Base-by-base conservation (phyloP, 106 monocot species). In the Dendrobium huoshanense region DNA sequence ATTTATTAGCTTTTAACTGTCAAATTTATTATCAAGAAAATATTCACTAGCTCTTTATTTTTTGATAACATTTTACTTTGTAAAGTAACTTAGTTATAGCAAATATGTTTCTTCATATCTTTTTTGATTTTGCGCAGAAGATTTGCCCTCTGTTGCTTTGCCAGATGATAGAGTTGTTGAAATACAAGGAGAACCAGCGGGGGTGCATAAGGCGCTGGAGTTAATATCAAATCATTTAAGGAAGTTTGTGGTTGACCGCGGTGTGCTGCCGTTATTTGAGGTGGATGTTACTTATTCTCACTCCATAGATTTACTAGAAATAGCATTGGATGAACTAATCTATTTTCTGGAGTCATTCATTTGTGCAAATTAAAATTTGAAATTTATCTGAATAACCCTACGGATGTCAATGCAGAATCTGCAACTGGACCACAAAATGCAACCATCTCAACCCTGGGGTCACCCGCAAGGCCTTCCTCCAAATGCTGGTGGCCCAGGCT, bases 101-200 rank as follows among this genome's bases (percentile, higher is more conserved):
- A 25, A 67, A 2, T 56, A 17, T 73, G 33, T 41, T 73, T 40
- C 73, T 5, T 73, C 40, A 73, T 41, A 18, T 5, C 89, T 87
- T 84, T 89, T 89, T 59, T 78, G 19, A 73, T 78, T 58, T 83
- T 54, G 40, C 86, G 68, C 83, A 89, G 89, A 92, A 76, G 89
- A 89, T 82, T 67, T 92, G 37, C 89, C 92, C 15, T 87, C 87
- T 77, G 81, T 92, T 84, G 89, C 92, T 58, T 41, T 92, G 65
- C 84, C 80, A 61, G 89, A 92, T 79, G 92, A 92, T 55, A 85
- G 89, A 86, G 86, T 92, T 64, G 89, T 92, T 56, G 89, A 92
- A 78, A 89, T 92, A 80, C 92, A 89, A 82, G 92, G 92, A 75
- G 89, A 92, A 13, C 87, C 87, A 1, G 37, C 29, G 7, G 83